Conservation (phyloP, 768 basidiomycete genomes). For the Coprinopsis strossmayeri region DNA sequence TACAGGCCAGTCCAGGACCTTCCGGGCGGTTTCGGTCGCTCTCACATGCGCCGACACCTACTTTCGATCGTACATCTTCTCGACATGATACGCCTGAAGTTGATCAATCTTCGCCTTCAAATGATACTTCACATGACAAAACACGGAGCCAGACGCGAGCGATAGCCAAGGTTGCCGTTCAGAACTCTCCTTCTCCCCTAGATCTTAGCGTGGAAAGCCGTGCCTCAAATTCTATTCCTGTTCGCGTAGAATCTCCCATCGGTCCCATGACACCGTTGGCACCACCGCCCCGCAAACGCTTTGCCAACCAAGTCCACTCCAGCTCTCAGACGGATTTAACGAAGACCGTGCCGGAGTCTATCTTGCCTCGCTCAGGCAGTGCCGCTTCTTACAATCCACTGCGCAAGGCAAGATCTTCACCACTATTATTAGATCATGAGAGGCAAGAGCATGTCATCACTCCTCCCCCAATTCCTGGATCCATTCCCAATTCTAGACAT, state of each 20-base stretch:
- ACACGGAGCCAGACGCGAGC: not conserved
- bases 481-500: slow-evolving; percentile 24
- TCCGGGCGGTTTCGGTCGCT: slow-evolving; percentile 15
- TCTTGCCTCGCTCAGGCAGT: slow-evolving; percentile 10
- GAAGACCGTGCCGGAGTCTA: slow-evolving; percentile 13
- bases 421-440: slow-evolving; percentile 40
- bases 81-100: not conserved
- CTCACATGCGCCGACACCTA: slow-evolving; percentile 3
- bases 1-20: slow-evolving; percentile 32
- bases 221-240: slow-evolving; percentile 39
- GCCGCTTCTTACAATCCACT: slow-evolving; percentile 21
- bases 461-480: slow-evolving; percentile 36
- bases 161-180: not conserved
- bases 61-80: not conserved
- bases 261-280: slow-evolving; percentile 55
- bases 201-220: not conserved
- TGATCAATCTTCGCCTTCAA: not conserved
- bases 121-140: not conserved
- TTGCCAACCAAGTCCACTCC: slow-evolving; percentile 44
- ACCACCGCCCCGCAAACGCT: slow-evolving; percentile 55
- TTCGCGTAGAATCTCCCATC: slow-evolving; percentile 60
- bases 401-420: slow-evolving; percentile 49
- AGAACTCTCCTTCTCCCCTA: not conserved
- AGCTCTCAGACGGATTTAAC: slow-evolving; percentile 51
- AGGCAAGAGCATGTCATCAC: slow-evolving; percentile 25